These are phyloP conservation scores for Sugiyamaella pinicola DNA, from an alignment of 1,139 yeast genomes.

Conservation along the genomic window DNA sequence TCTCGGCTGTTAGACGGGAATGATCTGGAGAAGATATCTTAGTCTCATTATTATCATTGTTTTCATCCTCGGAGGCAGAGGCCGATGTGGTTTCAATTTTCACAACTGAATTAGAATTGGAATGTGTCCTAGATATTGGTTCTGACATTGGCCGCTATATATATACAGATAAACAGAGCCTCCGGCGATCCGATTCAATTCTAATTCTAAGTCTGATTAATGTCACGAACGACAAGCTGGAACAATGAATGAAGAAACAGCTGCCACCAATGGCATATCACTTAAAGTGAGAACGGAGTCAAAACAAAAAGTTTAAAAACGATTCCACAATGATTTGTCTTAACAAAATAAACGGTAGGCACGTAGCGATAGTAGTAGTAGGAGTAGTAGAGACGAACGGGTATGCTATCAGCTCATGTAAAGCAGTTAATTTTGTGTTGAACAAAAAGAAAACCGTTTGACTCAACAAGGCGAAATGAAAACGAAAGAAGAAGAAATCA, in stretches of 20 bases:
- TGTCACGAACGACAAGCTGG: background rate
- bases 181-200: conserved; percentile 10
- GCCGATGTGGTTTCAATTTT: conserved; percentile 4
- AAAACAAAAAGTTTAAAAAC: background rate
- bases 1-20: background rate
- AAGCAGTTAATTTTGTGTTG: conserved; percentile 5
- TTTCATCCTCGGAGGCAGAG: conserved; percentile 5
- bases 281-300: background rate
- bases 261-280: conserved; percentile 9
- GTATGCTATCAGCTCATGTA: background rate
- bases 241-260: background rate
- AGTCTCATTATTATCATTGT: background rate
- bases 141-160: conserved; percentile 2
- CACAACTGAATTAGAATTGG: background rate
- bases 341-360: background rate
- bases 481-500: background rate
- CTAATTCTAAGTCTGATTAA: background rate
- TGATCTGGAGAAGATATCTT: background rate
- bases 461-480: background rate
- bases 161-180: too few relatives aligned
- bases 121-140: background rate
- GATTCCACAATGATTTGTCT: background rate
- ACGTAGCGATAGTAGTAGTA: too few relatives aligned
- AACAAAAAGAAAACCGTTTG: conserved; percentile 3
- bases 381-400: too few relatives aligned